A percentile compares a stretch with the other conserved stretches of the same genome.
Evolutionary conservation across 2,329 filamentous ascomycete species (phyloP).

Genomic region (Meredithiella fracta): DNA sequence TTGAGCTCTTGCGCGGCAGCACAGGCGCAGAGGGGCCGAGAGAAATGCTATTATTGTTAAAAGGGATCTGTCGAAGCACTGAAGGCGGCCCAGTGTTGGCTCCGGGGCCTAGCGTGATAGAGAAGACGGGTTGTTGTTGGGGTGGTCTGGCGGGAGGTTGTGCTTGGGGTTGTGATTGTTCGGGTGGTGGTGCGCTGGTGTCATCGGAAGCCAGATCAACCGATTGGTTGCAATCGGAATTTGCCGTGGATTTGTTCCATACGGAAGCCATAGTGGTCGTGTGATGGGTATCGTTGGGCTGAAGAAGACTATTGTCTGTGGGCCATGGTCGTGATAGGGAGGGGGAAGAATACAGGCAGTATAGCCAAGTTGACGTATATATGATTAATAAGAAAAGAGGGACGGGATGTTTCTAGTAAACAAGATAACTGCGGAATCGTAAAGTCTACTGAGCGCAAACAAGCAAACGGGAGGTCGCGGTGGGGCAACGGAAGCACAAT

Average conservation of each 20-base stretch:
- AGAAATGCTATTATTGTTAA: not conserved
- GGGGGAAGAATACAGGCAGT: not conserved
- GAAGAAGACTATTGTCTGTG: not conserved
- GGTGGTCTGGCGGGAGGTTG: not conserved
- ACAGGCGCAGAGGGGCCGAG: slow-evolving; percentile 4
- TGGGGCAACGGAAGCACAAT: not conserved
- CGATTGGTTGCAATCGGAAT: not conserved
- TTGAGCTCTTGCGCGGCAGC: slow-evolving; percentile 15
- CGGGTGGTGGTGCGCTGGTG: slow-evolving; percentile 1
- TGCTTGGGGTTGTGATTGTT: not conserved
- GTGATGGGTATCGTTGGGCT: not conserved
- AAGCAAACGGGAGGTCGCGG: not conserved
- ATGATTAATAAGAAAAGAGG: not conserved
- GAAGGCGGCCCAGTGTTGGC: slow-evolving; percentile 1
- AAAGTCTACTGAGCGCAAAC: not conserved
- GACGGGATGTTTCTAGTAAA: not conserved
- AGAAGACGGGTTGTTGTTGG: slow-evolving; percentile 7
- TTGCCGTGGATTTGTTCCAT: slow-evolving; percentile 3
- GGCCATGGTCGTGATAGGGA: not conserved
- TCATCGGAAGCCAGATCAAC: slow-evolving; percentile 6
- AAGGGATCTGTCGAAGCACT: not conserved
- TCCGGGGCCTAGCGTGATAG: not conserved
- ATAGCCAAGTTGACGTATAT: not conserved
- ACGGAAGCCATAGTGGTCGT: slow-evolving; percentile 11
- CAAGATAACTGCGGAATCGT: not conserved